phyloP scores from a whole-genome alignment of 2,329 filamentous ascomycete genomes.

The Colletotrichum limetticola region DNA sequence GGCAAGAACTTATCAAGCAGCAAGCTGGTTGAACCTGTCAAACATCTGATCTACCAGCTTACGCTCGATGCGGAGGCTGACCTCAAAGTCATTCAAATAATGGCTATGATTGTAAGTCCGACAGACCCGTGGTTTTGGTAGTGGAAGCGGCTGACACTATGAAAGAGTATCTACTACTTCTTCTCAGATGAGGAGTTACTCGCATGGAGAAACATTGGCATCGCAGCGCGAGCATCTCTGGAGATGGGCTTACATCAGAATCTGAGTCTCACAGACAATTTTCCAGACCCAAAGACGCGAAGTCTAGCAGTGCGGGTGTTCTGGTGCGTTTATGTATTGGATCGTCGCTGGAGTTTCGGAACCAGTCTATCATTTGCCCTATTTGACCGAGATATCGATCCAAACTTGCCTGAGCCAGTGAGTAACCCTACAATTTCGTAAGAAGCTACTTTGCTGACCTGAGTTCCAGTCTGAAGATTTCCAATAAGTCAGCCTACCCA shows the following conservation, averaged over 20 bases:
- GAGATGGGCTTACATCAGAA: constrained; percentile 61
- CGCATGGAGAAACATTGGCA: constrained; percentile 58
- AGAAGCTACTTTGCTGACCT: not conserved
- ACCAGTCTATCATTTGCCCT: constrained; percentile 61
- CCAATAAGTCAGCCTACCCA: too few species aligned
- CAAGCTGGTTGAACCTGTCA: constrained; percentile 43
- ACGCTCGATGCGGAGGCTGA: constrained; percentile 42
- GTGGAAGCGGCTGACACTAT: not conserved
- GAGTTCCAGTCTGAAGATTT: constrained; percentile 42
- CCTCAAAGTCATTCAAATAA: constrained; percentile 45
- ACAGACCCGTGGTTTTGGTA: accelerated
- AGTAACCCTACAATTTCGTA: not conserved
- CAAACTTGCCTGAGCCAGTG: constrained; percentile 56
- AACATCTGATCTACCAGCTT: constrained; percentile 32
- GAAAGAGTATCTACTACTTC: constrained; percentile 54
- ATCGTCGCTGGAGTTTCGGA: constrained; percentile 63
- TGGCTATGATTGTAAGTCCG: constrained; percentile 42
- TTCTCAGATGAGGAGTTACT: constrained; percentile 61
- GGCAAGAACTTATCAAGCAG: constrained; percentile 42
- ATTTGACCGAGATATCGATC: constrained; percentile 60
- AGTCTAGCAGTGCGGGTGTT: constrained; percentile 52
- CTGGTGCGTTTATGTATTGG: constrained; percentile 64
- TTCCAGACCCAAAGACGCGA: constrained; percentile 44
- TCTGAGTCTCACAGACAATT: constrained; percentile 52
- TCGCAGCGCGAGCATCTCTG: constrained; percentile 56